Evolutionary conservation across 768 basidiomycete genomes (phyloP), one percentile per base, ranked within the genome.

Genomic region (Russula dissimulans): DNA sequence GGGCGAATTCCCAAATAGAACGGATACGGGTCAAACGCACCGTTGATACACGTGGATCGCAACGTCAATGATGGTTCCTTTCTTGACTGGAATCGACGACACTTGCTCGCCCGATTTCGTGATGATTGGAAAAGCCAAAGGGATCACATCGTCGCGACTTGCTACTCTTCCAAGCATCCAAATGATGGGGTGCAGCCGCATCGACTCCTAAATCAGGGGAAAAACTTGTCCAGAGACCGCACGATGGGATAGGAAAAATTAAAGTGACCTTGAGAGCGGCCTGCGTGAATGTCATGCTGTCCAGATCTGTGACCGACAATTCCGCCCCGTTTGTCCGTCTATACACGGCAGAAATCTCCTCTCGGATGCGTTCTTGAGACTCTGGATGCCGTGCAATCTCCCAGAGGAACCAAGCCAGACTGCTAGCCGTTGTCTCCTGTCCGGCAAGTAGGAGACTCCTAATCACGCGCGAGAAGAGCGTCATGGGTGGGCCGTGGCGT

Each of bases 401-500:
- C 62, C 59, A 63, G 11, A 68, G 41, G 29, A 65, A 56, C 59
- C 64, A 63, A 5, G 32, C 38, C 14, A 67, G 43, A 4, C 53
- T 56, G 14, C 36, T 49, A n/a, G 66, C 64, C 10, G 67, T 65
- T 6, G 67, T 67, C n/a, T 67, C 66, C 38, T 67, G 66, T 12
- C 67, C 67, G 8, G 67, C 67, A 2, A 68, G 52, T 2, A 67
- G 34, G 41, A 67, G 46, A 11, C 64, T 47, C 14, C 67, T 67
- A 41, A 26, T 26, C 22, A 26, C 22, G 22, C 17, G 34, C 12
- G 15, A 8, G 7, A 26, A 8, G 7, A 26, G 22, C 11, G 14
- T 7, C 26, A 12, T 3, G 6, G 39, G 12, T 3, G 6, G 39
- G 22, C 36, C n/a, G 14, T 3, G 15, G 11, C 14, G 10, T 47